Percentiles rank a stretch among this genome's conserved stretches.
These are phyloP conservation scores for Speleostelium caveatum DNA, from an alignment of 78 protist genomes.

Conservation along the genomic window DNA sequence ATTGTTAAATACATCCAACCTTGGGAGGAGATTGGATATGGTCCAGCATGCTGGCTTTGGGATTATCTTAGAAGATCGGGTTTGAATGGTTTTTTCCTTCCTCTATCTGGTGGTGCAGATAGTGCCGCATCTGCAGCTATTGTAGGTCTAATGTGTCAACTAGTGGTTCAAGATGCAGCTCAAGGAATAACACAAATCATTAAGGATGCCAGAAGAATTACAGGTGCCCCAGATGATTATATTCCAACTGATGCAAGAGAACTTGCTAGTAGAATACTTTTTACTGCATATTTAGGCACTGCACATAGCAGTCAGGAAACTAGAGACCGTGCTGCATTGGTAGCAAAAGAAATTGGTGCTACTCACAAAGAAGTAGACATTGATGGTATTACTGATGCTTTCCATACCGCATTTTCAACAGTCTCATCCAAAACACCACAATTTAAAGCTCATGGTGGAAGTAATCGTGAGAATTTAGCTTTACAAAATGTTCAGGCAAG, in stretches of 20 bases:
- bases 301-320: slow-evolving; percentile 72
- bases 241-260: slow-evolving; percentile 52
- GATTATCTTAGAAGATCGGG: slow-evolving; percentile 94
- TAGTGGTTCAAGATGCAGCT: slow-evolving; percentile 46
- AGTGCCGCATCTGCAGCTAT: slow-evolving; percentile 86
- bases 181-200: slow-evolving; percentile 41
- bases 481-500: slow-evolving; percentile 93
- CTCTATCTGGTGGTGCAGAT: slow-evolving; percentile 95
- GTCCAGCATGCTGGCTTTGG: slow-evolving; percentile 96
- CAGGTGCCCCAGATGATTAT: slow-evolving; percentile 25
- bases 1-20: slow-evolving; percentile 43
- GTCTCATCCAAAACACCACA: slow-evolving; percentile 33
- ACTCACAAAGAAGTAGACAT: slow-evolving; percentile 66
- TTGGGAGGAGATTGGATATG: slow-evolving; percentile 81
- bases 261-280: slow-evolving; percentile 44
- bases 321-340: slow-evolving; percentile 54
- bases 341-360: slow-evolving; percentile 63
- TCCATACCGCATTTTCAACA: slow-evolving; percentile 6
- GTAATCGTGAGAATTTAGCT: slow-evolving; percentile 86
- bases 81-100: slow-evolving; percentile 86
- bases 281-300: slow-evolving; percentile 88
- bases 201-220: slow-evolving; percentile 45
- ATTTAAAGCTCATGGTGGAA: slow-evolving; percentile 70
- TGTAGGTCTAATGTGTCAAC: slow-evolving; percentile 86
- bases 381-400: slow-evolving; percentile 71